Base-by-base conservation (phyloP, 768 basidiomycete species). In the Leccinum truebloodii region DNA sequence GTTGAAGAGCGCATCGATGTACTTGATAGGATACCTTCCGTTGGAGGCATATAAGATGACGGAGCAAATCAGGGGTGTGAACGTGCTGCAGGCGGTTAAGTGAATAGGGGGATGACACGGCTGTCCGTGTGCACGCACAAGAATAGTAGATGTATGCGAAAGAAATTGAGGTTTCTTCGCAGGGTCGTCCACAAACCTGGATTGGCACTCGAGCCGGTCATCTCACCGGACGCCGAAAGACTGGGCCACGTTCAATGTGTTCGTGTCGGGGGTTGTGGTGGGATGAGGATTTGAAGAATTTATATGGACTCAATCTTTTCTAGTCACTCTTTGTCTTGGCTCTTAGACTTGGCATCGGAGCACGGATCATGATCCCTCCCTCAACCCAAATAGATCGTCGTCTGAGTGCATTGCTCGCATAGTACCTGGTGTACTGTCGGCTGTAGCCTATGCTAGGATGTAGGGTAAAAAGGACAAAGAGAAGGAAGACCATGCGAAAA, bases 21-120 rank as follows among this genome's bases (percentile, higher is more conserved):
- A 95, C 20, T 83, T 67, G 39, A 94, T 82, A 50, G 82, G 86
- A 67, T 83, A 83, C 52, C 77, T 75, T 48, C 90, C 93, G 79
- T 94, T 94, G 75, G 83, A 83, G 26, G 86, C 92, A 68, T 91
- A 97, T 68, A 97, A 84, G 55, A 98, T 86, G 39, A 76, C 86
- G 20, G 92, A 90, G 63, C 85, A 83, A 57, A 95, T 76, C 64
- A 97, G 79, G 2, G 95, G 95, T 0, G 86, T 86, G 69, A 92
- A 82, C 6, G 85, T 88, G 67, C 90, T 92, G 68, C 22, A 66
- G 62, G 54, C 30, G 51, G 53, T 3, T 28, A 41, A 0, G 62
- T 53, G 64, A 54, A 54, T 50, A 52, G 48, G 53, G 55, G 22
- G 14, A 52, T 32, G 32, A 52, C 37, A 22, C 8, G 37, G 16